These are phyloP conservation scores for Astraeus odoratus DNA, from an alignment of 768 basidiomycete species.

Conservation along the genomic window DNA sequence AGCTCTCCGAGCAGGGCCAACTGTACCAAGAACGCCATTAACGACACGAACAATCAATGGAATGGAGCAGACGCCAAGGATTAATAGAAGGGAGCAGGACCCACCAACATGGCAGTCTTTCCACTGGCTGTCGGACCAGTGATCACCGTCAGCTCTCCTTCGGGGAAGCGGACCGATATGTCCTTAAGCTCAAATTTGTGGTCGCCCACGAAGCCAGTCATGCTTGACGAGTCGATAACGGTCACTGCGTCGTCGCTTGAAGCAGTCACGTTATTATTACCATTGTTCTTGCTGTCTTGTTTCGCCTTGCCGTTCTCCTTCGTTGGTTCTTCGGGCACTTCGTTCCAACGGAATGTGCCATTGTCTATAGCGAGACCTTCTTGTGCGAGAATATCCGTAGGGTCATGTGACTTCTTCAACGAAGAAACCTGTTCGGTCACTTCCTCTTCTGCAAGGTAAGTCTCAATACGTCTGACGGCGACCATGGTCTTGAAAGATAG, in stretches of 20 bases:
- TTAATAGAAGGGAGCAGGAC: background rate
- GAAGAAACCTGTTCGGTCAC: constrained; percentile 54
- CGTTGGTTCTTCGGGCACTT: constrained; percentile 31
- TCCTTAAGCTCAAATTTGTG: constrained; percentile 36
- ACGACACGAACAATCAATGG: background rate
- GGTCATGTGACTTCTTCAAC: constrained; percentile 35
- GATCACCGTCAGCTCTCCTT: constrained; percentile 39
- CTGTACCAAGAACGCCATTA: constrained; percentile 6
- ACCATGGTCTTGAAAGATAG: constrained; percentile 46
- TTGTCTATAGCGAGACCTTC: constrained; percentile 41
- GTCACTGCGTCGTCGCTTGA: constrained; percentile 4
- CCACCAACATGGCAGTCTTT: constrained; percentile 41
- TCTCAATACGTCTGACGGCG: constrained; percentile 52
- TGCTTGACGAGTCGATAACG: constrained; percentile 11
- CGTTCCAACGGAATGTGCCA: constrained; percentile 54
- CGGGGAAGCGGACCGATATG: constrained; percentile 40
- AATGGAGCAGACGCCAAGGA: too few relatives aligned
- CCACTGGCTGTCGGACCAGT: constrained; percentile 44
- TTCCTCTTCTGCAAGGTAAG: constrained; percentile 56
- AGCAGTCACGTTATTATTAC: background rate
- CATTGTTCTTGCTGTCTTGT: constrained; percentile 3
- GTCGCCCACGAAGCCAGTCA: constrained; percentile 19
- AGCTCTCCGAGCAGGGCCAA: constrained; percentile 35
- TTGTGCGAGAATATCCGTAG: constrained; percentile 15
- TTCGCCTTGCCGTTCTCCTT: constrained; percentile 22